Conservation (phyloP, 1,139 yeast species). For the Chernovozyma sophiae-reginae region DNA sequence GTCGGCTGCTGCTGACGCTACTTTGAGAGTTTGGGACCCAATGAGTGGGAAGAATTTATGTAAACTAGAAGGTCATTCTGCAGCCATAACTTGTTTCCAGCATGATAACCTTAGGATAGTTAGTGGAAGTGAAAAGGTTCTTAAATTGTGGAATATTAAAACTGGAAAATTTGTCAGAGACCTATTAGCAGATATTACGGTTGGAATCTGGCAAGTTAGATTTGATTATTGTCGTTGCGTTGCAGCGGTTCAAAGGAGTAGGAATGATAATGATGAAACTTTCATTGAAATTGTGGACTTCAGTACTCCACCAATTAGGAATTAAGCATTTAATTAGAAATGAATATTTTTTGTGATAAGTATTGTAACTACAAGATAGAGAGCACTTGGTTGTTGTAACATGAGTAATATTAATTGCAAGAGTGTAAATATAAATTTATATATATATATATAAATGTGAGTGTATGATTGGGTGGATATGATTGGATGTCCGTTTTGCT, state of each 20-base stretch:
- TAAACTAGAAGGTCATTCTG: conserved; percentile 77
- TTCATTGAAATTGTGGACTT: conserved; percentile 83
- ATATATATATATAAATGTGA: too few species aligned
- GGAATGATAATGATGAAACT: conserved; percentile 46
- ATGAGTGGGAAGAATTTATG: conserved; percentile 63
- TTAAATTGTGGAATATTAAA: conserved; percentile 78
- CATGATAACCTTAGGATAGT: conserved; percentile 82
- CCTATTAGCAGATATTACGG: conserved; percentile 68
- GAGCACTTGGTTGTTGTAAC: too few species aligned
- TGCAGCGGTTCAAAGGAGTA: conserved; percentile 79
- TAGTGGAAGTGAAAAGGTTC: conserved; percentile 83
- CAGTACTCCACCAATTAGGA: conserved; percentile 37
- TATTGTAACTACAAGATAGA: too few species aligned
- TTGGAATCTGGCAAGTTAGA: conserved; percentile 92
- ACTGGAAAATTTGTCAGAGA: conserved; percentile 77
- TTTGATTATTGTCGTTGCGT: conserved; percentile 83
- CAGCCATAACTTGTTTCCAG: conserved; percentile 91
- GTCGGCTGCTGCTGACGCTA: conserved; percentile 94
- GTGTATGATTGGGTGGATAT: too few species aligned
- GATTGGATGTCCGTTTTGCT: too few species aligned
- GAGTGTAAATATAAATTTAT: too few species aligned
- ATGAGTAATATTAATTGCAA: too few species aligned
- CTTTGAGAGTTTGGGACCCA: conserved; percentile 91
- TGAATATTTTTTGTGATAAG: background rate
- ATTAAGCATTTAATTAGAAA: background rate